Percentiles rank a stretch among this genome's conserved stretches.
These are phyloP conservation scores for Wallacemonas rigidus DNA, from an alignment of 208 protist species.

Conservation along the genomic window DNA sequence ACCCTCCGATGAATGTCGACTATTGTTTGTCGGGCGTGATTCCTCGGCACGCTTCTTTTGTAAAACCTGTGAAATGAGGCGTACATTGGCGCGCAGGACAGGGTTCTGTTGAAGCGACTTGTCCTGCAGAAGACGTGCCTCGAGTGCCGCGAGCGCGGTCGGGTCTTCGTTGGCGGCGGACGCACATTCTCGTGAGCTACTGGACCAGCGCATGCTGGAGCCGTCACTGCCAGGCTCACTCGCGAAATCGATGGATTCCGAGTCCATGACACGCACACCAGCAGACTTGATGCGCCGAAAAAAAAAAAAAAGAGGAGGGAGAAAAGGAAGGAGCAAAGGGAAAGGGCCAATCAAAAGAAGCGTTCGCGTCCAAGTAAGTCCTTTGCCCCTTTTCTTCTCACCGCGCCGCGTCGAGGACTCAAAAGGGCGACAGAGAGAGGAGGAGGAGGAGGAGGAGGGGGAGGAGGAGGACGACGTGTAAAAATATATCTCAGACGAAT, in stretches of 20 bases:
- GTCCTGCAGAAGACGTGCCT: constrained; percentile 3
- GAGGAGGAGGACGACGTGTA: no score
- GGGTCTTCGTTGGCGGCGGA: neutral
- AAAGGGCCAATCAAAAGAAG: constrained; percentile 4
- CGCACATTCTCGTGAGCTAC: neutral
- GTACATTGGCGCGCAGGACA: constrained; percentile 9
- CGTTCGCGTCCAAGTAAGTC: neutral
- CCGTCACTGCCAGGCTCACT: constrained; percentile 11
- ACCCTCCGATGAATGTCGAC: no score
- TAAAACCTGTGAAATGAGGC: constrained; percentile 14
- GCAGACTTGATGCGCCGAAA: no score
- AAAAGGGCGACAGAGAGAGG: no score
- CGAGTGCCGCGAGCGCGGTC: neutral
- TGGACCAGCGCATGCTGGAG: neutral
- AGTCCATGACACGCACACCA: neutral
- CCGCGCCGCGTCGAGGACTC: no score
- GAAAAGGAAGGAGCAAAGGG: constrained; percentile 10
- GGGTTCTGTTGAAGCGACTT: constrained; percentile 5
- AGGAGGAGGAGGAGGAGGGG: no score
- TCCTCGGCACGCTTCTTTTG: constrained; percentile 12
- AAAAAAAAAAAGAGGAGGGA: neutral
- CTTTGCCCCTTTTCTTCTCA: no score
- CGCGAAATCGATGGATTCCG: constrained; percentile 12
- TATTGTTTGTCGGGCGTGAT: neutral
- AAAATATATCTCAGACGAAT: no score